These are phyloP conservation scores for Arachnopeziza araneosa DNA, from an alignment of 2,329 filamentous ascomycete genomes.

Conservation along the genomic window DNA sequence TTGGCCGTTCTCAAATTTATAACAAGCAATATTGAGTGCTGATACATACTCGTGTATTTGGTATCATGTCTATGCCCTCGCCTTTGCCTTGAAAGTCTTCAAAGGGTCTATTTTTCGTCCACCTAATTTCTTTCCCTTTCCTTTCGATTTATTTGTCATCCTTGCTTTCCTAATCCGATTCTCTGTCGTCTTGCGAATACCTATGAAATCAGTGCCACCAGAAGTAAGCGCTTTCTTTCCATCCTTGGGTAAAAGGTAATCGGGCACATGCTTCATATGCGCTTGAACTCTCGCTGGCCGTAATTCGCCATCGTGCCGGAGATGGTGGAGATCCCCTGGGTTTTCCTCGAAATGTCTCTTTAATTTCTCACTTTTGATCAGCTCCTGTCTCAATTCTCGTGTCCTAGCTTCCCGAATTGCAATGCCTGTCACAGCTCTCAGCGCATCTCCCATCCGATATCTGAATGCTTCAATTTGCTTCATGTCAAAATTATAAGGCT, in stretches of 20 bases:
- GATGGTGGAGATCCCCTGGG: constrained; percentile 76
- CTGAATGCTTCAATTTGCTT: constrained; percentile 88
- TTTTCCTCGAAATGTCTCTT: constrained; percentile 97
- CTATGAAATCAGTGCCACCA: constrained; percentile 71
- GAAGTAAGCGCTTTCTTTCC: constrained; percentile 62
- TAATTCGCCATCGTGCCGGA: constrained; percentile 86
- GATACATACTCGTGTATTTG: neutral
- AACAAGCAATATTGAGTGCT: neutral
- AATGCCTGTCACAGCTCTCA: constrained; percentile 83
- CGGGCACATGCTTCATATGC: constrained; percentile 89
- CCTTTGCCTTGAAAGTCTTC: constrained; percentile 65
- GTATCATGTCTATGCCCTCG: neutral
- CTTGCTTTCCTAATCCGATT: constrained; percentile 39
- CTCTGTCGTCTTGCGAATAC: constrained; percentile 49
- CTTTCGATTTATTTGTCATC: constrained; percentile 40
- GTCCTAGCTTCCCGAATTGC: constrained; percentile 86
- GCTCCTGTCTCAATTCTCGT: constrained; percentile 79
- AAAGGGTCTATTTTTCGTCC: constrained; percentile 75
- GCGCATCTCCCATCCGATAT: constrained; percentile 89
- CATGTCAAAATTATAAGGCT: constrained; percentile 94
- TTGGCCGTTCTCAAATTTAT: neutral
- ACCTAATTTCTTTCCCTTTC: constrained; percentile 47
- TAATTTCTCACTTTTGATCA: constrained; percentile 90
- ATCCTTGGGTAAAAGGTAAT: constrained; percentile 79
- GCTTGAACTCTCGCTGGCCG: constrained; percentile 77